These are phyloP conservation scores for Mycena albidolilacea DNA, from an alignment of 768 basidiomycete genomes.

Conservation along the genomic window DNA sequence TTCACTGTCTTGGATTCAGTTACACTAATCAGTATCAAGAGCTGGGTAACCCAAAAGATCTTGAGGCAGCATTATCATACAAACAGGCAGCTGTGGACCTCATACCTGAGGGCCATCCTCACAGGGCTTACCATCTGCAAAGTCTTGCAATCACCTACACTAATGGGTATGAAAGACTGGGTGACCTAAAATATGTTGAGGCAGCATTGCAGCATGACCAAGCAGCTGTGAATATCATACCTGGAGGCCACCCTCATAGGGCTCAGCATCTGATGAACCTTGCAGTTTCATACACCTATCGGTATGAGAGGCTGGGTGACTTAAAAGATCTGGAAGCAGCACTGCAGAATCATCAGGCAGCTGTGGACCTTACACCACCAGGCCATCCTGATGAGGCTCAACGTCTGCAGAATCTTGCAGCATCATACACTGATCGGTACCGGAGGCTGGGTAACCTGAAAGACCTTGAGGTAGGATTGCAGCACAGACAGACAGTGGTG, in stretches of 20 bases:
- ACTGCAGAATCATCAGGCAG: neutral
- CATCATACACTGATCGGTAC: constrained; percentile 3
- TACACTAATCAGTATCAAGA: neutral
- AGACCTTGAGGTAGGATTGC: constrained; percentile 8
- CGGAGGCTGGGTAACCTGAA: neutral
- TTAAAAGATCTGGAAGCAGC: constrained; percentile 5
- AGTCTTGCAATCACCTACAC: neutral
- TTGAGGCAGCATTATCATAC: constrained; percentile 1
- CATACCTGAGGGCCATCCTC: neutral
- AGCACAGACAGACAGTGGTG: neutral
- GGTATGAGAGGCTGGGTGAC: neutral
- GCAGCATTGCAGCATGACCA: neutral
- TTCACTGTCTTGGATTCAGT: constrained; percentile 1
- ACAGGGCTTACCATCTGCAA: neutral
- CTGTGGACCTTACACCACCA: neutral
- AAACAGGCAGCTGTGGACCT: neutral
- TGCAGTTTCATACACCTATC: neutral
- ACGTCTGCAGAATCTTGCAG: neutral
- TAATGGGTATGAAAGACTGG: neutral
- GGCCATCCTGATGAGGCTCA: neutral
- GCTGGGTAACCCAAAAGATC: neutral
- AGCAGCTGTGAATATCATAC: constrained; percentile 1
- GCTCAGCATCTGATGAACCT: neutral
- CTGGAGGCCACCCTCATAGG: neutral
- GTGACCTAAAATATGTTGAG: neutral